Evolutionary conservation across 768 basidiomycete genomes (phyloP).

Genomic region (Leucocoprinus sp.): DNA sequence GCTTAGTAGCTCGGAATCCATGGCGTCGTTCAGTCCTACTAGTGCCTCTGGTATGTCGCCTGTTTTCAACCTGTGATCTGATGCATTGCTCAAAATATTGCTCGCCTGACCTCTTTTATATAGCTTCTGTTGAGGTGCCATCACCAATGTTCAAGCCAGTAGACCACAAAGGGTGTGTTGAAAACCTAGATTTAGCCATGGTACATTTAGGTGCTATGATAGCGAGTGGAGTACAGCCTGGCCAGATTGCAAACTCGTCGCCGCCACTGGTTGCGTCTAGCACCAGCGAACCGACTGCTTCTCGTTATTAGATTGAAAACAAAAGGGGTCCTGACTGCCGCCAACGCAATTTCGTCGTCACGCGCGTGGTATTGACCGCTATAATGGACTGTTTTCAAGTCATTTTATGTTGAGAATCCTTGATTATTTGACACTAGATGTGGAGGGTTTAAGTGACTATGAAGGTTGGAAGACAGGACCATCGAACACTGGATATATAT

Average conservation of each 20-base stretch:
- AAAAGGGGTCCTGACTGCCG: too few relatives aligned
- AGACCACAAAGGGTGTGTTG: conserved; percentile 4
- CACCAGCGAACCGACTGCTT: too few relatives aligned
- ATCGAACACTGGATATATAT: too few relatives aligned
- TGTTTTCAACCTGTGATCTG: background rate
- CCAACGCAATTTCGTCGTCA: too few relatives aligned
- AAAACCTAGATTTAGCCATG: conserved; percentile 4
- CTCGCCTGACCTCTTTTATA: background rate
- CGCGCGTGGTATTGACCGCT: too few relatives aligned
- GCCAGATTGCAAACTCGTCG: background rate
- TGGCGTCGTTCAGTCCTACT: background rate
- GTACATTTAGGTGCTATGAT: conserved; percentile 7
- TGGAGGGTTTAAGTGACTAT: too few relatives aligned
- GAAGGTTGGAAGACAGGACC: too few relatives aligned
- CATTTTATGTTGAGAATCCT: too few relatives aligned
- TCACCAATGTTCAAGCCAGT: conserved; percentile 10
- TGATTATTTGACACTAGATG: too few relatives aligned
- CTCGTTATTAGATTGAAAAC: too few relatives aligned
- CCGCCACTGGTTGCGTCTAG: background rate
- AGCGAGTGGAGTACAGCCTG: background rate
- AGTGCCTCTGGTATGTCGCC: conserved; percentile 2
- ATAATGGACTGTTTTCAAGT: too few relatives aligned
- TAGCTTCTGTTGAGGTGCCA: conserved; percentile 2
- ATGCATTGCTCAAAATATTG: background rate
- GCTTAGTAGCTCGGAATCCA: background rate